phyloP scores from a whole-genome alignment of 306 rosid genomes.

The Geum urbanum region DNA sequence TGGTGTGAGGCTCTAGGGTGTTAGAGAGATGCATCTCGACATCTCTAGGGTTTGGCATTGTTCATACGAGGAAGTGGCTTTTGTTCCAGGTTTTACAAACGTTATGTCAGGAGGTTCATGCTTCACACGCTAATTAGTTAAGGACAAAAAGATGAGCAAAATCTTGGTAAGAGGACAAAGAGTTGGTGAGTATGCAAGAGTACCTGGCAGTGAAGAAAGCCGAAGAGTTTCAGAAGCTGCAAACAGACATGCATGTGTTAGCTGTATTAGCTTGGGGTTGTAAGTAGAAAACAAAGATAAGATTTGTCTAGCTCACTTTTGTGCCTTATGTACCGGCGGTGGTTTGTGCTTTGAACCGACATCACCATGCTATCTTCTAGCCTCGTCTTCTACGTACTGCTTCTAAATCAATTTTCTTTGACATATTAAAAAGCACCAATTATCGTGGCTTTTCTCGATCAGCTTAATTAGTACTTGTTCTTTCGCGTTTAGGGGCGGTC shows the following conservation, averaged over 20 bases:
- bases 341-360: not conserved
- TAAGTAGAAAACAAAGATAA: not conserved
- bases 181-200: constrained; percentile 14
- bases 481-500: too few relatives aligned
- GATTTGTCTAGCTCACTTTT: not conserved
- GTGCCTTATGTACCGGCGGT: not conserved
- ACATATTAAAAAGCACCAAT: too few relatives aligned
- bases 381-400: not conserved
- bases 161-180: constrained; percentile 20
- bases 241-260: constrained; percentile 1
- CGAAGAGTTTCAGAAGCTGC: constrained; percentile 8
- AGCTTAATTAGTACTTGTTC: too few relatives aligned
- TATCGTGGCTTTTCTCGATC: too few relatives aligned
- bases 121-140: constrained; percentile 3
- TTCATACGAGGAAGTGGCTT: not conserved
- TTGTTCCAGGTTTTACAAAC: not conserved
- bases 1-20: not conserved
- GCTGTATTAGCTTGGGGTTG: not conserved
- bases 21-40: constrained; percentile 2
- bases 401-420: not conserved
- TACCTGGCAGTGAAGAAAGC: constrained; percentile 24
- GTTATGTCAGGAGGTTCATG: not conserved
- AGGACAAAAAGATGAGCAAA: not conserved
- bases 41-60: constrained; percentile 5
- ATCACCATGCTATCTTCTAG: too few relatives aligned